A percentile compares a stretch with the other conserved stretches of the same genome.
Evolutionary conservation across 2,329 filamentous ascomycete genomes (phyloP).

Genomic region (Ophiostoma quercus): DNA sequence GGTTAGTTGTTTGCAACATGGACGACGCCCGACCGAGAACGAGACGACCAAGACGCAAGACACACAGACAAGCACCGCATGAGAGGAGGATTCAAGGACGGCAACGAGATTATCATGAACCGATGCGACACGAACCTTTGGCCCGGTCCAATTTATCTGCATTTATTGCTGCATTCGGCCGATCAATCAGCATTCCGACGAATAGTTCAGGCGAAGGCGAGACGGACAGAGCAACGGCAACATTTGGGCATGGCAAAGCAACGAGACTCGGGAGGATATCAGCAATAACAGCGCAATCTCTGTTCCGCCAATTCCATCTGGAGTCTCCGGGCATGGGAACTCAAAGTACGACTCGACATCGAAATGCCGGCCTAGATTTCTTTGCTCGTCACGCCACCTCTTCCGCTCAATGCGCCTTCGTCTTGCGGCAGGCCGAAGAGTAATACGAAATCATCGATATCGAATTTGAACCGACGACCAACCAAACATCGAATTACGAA

Average conservation of each 20-base stretch:
- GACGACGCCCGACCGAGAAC: conserved; percentile 23
- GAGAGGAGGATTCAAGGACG: background rate
- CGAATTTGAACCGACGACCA: background rate
- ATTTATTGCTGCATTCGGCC: background rate
- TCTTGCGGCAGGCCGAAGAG: too few species aligned
- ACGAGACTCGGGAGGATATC: background rate
- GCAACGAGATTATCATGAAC: background rate
- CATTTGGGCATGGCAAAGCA: background rate
- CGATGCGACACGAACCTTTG: background rate
- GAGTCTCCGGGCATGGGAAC: background rate
- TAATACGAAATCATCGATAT: background rate
- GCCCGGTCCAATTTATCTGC: background rate
- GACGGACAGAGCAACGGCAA: background rate
- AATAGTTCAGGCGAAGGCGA: background rate
- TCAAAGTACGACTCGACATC: background rate
- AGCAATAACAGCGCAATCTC: background rate
- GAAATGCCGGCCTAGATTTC: background rate
- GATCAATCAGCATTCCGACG: background rate
- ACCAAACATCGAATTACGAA: background rate
- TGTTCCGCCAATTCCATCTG: background rate
- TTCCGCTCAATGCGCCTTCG: background rate
- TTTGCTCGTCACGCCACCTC: background rate
- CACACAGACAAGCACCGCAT: conserved; percentile 6
- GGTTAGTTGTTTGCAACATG: conserved; percentile 43
- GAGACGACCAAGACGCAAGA: conserved; percentile 14